phyloP scores from a whole-genome alignment of 352 stramenopile genomes.

The Phytopythium chamaehyphon region DNA sequence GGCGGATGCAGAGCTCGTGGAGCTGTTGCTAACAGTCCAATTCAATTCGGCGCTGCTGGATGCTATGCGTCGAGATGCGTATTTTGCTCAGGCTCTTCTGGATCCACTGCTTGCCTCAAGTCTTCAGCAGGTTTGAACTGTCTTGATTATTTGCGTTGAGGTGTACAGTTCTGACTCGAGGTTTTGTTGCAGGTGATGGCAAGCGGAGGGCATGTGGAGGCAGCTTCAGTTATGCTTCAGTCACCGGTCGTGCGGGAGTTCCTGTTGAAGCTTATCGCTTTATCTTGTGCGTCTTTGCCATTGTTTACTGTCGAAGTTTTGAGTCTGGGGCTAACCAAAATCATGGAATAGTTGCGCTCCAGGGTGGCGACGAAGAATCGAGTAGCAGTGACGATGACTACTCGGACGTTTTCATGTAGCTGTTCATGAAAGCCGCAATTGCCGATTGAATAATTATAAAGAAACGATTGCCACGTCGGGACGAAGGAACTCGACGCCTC shows the following conservation, averaged over 20 bases:
- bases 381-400: slow-evolving; percentile 1
- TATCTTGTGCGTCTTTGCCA: slow-evolving; percentile 37
- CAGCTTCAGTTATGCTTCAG: slow-evolving; percentile 19
- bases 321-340: slow-evolving; percentile 2
- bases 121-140: slow-evolving; percentile 51
- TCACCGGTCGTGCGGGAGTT: slow-evolving; percentile 45
- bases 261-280: slow-evolving; percentile 57
- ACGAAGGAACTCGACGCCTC: too few species aligned
- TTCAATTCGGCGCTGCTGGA: slow-evolving; percentile 46
- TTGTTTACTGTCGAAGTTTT: not conserved
- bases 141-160: not conserved
- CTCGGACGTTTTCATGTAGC: too few species aligned
- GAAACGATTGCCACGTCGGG: too few species aligned
- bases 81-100: slow-evolving; percentile 48
- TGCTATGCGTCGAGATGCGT: slow-evolving; percentile 56
- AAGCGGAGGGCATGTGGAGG: slow-evolving; percentile 39
- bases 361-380: slow-evolving; percentile 3
- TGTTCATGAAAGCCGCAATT: too few species aligned
- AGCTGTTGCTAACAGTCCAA: slow-evolving; percentile 41
- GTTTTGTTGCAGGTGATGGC: slow-evolving; percentile 41
- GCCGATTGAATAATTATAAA: too few species aligned
- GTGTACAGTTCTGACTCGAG: not conserved
- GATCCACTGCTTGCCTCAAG: slow-evolving; percentile 46
- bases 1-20: slow-evolving; percentile 27
- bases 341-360: slow-evolving; percentile 17